Evolutionary conservation across 176 grass and related monocot species (phyloP).

Genomic region (Oryza meridionalis): DNA sequence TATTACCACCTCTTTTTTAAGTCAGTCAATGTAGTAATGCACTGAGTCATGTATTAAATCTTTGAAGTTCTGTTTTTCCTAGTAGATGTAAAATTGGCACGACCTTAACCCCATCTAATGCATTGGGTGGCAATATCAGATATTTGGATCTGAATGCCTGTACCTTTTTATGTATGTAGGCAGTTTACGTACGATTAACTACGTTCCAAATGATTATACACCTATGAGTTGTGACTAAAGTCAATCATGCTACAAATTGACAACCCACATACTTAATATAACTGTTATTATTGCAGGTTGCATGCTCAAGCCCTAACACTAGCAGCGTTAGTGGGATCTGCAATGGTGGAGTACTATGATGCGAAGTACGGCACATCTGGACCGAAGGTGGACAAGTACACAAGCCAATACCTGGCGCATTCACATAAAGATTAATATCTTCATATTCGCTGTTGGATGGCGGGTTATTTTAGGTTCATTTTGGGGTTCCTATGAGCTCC

Average conservation of each 20-base stretch:
- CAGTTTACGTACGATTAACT: background rate
- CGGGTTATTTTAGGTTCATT: slow-evolving; percentile 36
- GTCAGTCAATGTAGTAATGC: slow-evolving; percentile 12
- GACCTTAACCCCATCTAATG: background rate
- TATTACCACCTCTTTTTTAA: background rate
- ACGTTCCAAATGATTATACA: slow-evolving; percentile 11
- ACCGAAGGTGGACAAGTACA: slow-evolving; percentile 72
- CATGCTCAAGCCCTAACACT: slow-evolving; percentile 86
- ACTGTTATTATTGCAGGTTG: slow-evolving; percentile 65
- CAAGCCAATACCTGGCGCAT: slow-evolving; percentile 68
- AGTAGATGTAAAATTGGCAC: background rate
- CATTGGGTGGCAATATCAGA: background rate
- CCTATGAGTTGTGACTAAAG: slow-evolving; percentile 13
- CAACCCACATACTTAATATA: background rate
- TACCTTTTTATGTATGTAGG: slow-evolving; percentile 9
- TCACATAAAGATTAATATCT: slow-evolving; percentile 76
- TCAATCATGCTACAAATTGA: slow-evolving; percentile 17
- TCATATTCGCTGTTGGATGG: slow-evolving; percentile 1
- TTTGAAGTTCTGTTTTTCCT: background rate
- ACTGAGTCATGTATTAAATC: background rate
- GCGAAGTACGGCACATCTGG: slow-evolving; percentile 60
- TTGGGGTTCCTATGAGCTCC: slow-evolving; percentile 15
- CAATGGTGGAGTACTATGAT: slow-evolving; percentile 88
- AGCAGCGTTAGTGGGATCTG: slow-evolving; percentile 78
- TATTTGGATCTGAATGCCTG: background rate